Base-by-base conservation (phyloP, 306 rosid species). In the Albizia julibrissin region DNA sequence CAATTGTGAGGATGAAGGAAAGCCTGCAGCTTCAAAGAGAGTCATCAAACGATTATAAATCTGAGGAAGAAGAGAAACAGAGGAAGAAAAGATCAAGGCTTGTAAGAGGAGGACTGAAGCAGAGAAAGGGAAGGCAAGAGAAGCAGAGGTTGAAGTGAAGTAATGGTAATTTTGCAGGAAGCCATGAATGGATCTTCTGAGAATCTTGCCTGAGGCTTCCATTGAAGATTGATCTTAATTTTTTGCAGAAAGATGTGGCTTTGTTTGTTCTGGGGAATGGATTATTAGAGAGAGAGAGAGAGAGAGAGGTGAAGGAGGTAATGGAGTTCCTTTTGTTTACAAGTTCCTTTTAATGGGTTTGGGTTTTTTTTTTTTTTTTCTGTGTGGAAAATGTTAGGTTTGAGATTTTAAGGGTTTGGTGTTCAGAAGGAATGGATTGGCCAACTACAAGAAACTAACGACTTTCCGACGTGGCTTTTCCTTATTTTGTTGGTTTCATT, bases 21-120 rank as follows among this genome's bases (percentile, higher is more conserved):
- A 91, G 1, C 98, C 99, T 3, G 97, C 98, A 11, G 97, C 97
- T 59, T 83, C 87, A 68, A 95, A 95, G 19, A 95, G 90, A 58
- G 47, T 78, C 79, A 78, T 87, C 29, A 95, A 81, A 65, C 94
- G 93, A 73, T 16, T 81, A 72, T 80, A 87, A 64, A 91, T 83
- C 73, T 91, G 86, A 47, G 88, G 86, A 44, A 87, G 80, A 44
- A 89, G 89, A n/a, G 92, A 78, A 12, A 69, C 27, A 12, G 89
- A 84, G 14, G 96, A 88, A 11, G 85, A 73, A 43, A 89, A 89
- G 65, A 76, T 69, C 10, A 84, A 34, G 8, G 93, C 84, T 79
- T 90, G 98, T 2, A 98, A 88, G 76, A 95, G 75, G 18, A 95
- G 97, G 46, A 95, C 47, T 44, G 94, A 89, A 59, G 80, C 92